phyloP scores from a whole-genome alignment of 345 rosid species.

The Brassica napus region DNA sequence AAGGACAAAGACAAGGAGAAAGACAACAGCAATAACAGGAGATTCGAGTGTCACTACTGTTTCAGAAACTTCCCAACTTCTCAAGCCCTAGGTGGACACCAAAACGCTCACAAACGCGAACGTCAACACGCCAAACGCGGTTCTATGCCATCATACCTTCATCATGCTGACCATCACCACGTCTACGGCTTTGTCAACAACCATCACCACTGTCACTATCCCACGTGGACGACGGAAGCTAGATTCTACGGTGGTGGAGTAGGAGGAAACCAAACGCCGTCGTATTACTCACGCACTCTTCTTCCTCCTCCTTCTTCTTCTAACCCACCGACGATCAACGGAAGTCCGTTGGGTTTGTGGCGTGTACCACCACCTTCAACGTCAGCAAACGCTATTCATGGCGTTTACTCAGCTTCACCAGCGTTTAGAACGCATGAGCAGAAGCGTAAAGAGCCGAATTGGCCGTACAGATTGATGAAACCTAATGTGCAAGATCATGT shows the following conservation, averaged over 20 bases:
- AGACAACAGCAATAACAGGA: conserved; percentile 47
- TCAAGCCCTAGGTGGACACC: conserved; percentile 98
- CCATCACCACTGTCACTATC: conserved; percentile 48
- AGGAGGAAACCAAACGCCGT: conserved; percentile 32
- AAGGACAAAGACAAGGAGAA: conserved; percentile 42
- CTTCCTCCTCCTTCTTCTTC: conserved; percentile 36
- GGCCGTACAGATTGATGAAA: conserved; percentile 45
- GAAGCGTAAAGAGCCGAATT: conserved; percentile 16
- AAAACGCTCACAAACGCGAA: conserved; percentile 98
- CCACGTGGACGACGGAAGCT: conserved; percentile 43
- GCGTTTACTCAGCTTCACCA: conserved; percentile 32
- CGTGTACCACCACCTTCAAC: conserved; percentile 57
- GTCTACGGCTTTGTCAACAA: conserved; percentile 42
- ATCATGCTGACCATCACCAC: conserved; percentile 54
- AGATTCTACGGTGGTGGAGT: conserved; percentile 67
- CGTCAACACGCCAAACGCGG: conserved; percentile 93
- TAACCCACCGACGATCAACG: conserved; percentile 54
- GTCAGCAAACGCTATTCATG: conserved; percentile 33
- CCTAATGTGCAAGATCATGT: conserved; percentile 68
- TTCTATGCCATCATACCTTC: conserved; percentile 63
- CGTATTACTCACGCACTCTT: conserved; percentile 57
- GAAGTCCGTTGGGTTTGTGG: conserved; percentile 79
- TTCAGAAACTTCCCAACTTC: conserved; percentile 96
- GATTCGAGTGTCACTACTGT: conserved; percentile 96
- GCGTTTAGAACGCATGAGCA: conserved; percentile 30